Evolutionary conservation across 176 grass and related monocot genomes (phyloP).

Genomic region (Zoysia pacifica): DNA sequence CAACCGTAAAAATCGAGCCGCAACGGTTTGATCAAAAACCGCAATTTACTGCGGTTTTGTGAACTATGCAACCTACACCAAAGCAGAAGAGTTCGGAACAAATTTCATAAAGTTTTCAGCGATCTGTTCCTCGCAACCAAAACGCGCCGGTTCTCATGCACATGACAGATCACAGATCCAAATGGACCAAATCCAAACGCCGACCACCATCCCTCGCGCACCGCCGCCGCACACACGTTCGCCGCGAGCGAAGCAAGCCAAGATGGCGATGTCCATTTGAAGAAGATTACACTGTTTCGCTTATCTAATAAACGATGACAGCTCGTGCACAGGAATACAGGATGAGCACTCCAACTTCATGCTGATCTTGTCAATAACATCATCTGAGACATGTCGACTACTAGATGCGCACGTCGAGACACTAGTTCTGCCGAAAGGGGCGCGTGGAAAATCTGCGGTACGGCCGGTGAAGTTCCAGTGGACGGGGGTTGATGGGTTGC

Average conservation of each 20-base stretch:
- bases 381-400: too few relatives aligned
- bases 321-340: background rate
- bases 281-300: background rate
- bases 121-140: background rate
- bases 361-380: background rate
- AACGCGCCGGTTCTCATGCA: constrained; percentile 9
- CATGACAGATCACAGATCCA: background rate
- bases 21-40: too few relatives aligned
- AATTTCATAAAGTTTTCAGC: background rate
- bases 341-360: background rate
- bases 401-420: too few relatives aligned
- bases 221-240: background rate
- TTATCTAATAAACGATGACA: background rate
- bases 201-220: constrained; percentile 7
- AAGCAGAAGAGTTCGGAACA: background rate
- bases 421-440: too few relatives aligned
- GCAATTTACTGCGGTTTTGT: too few relatives aligned
- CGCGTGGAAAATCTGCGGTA: too few relatives aligned
- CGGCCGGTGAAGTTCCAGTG: too few relatives aligned
- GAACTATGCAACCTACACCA: too few relatives aligned
- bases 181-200: constrained; percentile 17
- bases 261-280: background rate
- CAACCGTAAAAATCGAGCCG: too few relatives aligned
- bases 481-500: too few relatives aligned
- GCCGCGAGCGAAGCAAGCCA: background rate